phyloP scores from a whole-genome alignment of 352 stramenopile genomes.

The Thalassiosira mediterranea region DNA sequence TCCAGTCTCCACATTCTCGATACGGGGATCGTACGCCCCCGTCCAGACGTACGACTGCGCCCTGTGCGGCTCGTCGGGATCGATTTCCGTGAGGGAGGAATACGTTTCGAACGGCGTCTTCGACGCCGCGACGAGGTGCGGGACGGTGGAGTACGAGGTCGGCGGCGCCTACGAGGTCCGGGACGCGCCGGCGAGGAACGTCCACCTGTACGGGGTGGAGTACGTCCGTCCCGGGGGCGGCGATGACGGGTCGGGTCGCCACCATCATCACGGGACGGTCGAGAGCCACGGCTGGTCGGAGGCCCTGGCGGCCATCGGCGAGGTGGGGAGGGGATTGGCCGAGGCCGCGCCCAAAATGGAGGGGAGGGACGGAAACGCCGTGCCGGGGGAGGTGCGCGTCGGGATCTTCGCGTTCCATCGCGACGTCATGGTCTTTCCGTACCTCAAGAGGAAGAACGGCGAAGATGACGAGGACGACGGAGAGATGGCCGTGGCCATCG shows the following conservation, averaged over 20 bases:
- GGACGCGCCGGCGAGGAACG: constrained; percentile 37
- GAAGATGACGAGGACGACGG: constrained; percentile 31
- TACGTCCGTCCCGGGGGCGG: constrained; percentile 41
- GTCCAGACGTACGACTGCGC: constrained; percentile 48
- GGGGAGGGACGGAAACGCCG: constrained; percentile 2
- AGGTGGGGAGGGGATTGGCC: constrained; percentile 22
- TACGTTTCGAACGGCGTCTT: constrained; percentile 28
- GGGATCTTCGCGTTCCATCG: constrained; percentile 59
- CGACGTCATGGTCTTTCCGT: constrained; percentile 57
- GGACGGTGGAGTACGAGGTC: constrained; percentile 75
- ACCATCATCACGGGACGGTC: constrained; percentile 47
- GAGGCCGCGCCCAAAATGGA: constrained; percentile 12
- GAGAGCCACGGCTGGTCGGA: constrained; percentile 47
- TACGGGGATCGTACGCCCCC: constrained; percentile 18
- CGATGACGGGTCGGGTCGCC: constrained; percentile 30
- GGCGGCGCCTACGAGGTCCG: constrained; percentile 64
- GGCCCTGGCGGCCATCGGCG: constrained; percentile 31
- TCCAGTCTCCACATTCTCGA: constrained; percentile 4
- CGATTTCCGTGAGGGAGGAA: constrained; percentile 40
- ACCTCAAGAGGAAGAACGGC: constrained; percentile 36
- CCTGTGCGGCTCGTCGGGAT: constrained; percentile 39
- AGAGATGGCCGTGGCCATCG: constrained; percentile 51
- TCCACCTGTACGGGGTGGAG: constrained; percentile 70
- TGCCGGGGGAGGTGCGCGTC: constrained; percentile 26
- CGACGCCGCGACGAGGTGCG: constrained; percentile 34